Evolutionary conservation across 2,329 filamentous ascomycete species (phyloP).

Genomic region (Metarhizium brunneum): DNA sequence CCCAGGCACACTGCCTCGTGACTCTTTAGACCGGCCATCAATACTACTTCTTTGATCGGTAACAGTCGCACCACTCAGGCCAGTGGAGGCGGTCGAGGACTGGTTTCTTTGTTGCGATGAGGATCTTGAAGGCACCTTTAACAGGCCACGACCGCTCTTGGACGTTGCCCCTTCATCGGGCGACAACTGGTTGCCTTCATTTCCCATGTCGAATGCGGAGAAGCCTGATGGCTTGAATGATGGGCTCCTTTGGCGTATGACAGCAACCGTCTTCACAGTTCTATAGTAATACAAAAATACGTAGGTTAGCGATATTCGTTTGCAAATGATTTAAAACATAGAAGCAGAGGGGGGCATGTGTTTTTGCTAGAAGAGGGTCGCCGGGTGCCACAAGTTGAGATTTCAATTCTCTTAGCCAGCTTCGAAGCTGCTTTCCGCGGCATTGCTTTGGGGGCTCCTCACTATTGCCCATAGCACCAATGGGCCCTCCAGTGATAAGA

Average conservation of each 20-base stretch:
- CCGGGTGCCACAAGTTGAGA: neutral
- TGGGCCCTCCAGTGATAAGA: neutral
- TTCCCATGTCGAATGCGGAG: conserved; percentile 27
- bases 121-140: conserved; percentile 52
- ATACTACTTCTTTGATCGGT: conserved; percentile 53
- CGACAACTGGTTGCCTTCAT: conserved; percentile 31
- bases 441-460: neutral
- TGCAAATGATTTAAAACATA: neutral
- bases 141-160: conserved; percentile 42
- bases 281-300: neutral
- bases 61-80: conserved; percentile 49
- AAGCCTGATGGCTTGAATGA: conserved; percentile 17
- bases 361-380: neutral
- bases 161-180: conserved; percentile 31
- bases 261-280: neutral
- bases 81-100: conserved; percentile 49
- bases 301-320: neutral
- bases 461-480: neutral
- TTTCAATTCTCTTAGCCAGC: neutral
- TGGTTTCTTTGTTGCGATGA: conserved; percentile 51
- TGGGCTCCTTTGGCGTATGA: neutral
- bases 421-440: neutral
- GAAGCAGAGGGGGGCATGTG: neutral
- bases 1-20: conserved; percentile 54
- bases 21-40: conserved; percentile 55